These are phyloP conservation scores for Chrysophaeum taylorii DNA, from an alignment of 352 stramenopile genomes.

Conservation along the genomic window DNA sequence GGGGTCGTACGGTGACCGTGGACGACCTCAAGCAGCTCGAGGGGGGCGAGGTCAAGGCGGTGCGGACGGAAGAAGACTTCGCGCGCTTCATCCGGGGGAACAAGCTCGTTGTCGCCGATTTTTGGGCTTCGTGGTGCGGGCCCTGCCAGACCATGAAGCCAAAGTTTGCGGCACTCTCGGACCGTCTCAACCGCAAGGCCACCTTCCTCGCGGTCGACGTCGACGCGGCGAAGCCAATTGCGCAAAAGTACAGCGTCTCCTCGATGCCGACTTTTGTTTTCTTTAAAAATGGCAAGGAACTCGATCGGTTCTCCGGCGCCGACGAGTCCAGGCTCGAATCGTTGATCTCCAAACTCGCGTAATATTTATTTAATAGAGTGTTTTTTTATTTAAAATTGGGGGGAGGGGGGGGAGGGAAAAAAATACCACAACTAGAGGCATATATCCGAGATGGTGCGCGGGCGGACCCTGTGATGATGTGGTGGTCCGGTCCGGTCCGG, in stretches of 20 bases:
- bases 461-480: too few species aligned
- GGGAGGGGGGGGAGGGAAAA: too few species aligned
- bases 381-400: too few species aligned
- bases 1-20: not conserved
- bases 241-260: not conserved
- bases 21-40: conserved; percentile 13
- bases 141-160: conserved; percentile 5
- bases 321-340: not conserved
- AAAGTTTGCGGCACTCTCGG: conserved; percentile 1
- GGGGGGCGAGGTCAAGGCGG: not conserved
- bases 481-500: too few species aligned
- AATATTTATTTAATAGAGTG: too few species aligned
- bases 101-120: conserved; percentile 11
- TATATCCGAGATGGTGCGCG: too few species aligned
- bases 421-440: too few species aligned
- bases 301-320: conserved; percentile 10
- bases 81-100: too few species aligned
- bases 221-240: not conserved
- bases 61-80: too few species aligned
- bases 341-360: too few species aligned
- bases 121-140: conserved; percentile 10
- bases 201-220: not conserved
- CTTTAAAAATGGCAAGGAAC: conserved; percentile 1
- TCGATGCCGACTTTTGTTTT: conserved; percentile 16
- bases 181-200: not conserved